A percentile compares a stretch with the other conserved stretches of the same genome.
Evolutionary conservation across 2,329 filamentous ascomycete genomes (phyloP).

Genomic region (Xylaria hypoxylon): DNA sequence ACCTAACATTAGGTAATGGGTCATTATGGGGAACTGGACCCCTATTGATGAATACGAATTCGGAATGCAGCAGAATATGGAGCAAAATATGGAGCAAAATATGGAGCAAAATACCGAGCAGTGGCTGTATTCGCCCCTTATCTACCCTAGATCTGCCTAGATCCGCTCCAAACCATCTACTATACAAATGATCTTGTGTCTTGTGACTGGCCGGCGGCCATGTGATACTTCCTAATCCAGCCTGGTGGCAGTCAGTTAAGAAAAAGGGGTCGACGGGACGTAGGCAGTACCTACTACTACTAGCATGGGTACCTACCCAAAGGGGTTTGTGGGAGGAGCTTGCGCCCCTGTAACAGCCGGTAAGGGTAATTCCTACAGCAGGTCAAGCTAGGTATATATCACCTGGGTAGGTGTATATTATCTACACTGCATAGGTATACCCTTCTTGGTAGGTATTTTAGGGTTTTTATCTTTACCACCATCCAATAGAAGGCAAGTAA

Average conservation of each 20-base stretch:
- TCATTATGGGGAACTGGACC: conserved; percentile 23
- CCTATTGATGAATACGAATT: conserved; percentile 21
- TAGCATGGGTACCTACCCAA: conserved; percentile 18
- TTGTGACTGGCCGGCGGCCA: conserved; percentile 28
- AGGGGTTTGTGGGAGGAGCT: conserved; percentile 16
- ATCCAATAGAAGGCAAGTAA: too few species aligned
- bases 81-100: background rate
- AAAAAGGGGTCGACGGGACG: conserved; percentile 30
- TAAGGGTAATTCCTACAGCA: conserved; percentile 6
- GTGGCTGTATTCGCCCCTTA: background rate
- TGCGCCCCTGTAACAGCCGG: background rate
- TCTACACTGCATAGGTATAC: too few species aligned
- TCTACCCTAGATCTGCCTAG: background rate
- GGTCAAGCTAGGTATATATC: too few species aligned
- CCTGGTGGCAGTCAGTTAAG: conserved; percentile 28
- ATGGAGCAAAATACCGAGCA: background rate
- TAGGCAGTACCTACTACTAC: too few species aligned
- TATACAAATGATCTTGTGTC: conserved; percentile 9
- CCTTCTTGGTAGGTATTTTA: background rate
- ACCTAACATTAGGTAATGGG: background rate
- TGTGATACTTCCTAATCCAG: conserved; percentile 30
- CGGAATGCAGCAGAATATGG: background rate
- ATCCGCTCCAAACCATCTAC: background rate
- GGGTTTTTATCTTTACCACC: too few species aligned
- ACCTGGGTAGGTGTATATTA: too few species aligned